Base-by-base conservation (phyloP, 257 asterid genomes). In the Rhazya stricta region DNA sequence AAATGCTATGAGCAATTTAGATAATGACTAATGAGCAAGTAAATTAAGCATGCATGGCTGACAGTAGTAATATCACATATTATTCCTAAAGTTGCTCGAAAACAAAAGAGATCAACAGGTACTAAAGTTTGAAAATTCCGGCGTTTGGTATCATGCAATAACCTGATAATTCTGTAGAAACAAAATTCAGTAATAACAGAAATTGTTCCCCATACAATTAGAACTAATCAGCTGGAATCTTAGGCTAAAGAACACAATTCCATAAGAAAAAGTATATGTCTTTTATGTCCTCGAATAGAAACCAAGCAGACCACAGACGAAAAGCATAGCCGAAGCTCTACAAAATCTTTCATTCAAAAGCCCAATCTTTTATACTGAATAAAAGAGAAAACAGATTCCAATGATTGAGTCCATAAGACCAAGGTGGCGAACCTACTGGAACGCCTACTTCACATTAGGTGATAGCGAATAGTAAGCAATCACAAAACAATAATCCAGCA, bases 391-490 rank as follows among this genome's bases (percentile, higher is more conserved):
- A 32, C 27, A 54, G 37, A 57, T 18, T 27, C 21, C 25, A 61
- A 78, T 13, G 45, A 57, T 78, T 25, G 54, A 67, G 60, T 43
- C 29, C 18, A 27, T 11, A 46, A 54, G 19, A 69, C 61, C 72
- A 70, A 67, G 76, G 56, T 56, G 83, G 76, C 84, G 76, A 77
- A 70, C 75, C 61, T 78, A 81, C 6, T n/a, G 7, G 56, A 37
- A 48, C 13, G 39, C 15, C 63, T 43, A 18, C 56, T 18, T 15
- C 32, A 70, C 62, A 25, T 32, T 58, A 86, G 83, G 88, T 81
- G 85, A 81, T 62, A 73, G 76, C 45, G 27, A 36, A 57, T n/a
- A 51, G 65, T 67, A 67, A 71, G 68, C 71, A 58, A 77, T n/a
- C 12, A 75, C 71, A 66, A 73, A 71, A 67, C 7, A 58, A 45